Evolutionary conservation across 73 alveolate species (phyloP).

Genomic region (Paramecium primaurelia): DNA sequence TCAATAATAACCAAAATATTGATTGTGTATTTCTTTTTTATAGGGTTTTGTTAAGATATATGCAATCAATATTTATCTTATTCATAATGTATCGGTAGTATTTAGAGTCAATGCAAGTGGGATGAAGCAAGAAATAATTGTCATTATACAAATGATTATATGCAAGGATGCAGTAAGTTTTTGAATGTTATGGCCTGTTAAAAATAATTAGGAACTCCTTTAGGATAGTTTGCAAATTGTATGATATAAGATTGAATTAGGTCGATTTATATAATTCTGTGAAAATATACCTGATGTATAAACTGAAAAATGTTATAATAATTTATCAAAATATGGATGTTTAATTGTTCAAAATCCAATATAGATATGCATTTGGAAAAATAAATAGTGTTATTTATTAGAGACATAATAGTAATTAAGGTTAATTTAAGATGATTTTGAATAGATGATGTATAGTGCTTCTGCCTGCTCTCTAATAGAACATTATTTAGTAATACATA

Average conservation of each 20-base stretch:
- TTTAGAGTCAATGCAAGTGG: neutral
- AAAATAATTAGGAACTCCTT: neutral
- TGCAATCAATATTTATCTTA: neutral
- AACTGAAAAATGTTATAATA: neutral
- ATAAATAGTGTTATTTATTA: neutral
- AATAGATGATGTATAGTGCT: neutral
- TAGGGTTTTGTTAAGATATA: neutral
- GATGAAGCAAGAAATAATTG: neutral
- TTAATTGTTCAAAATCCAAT: neutral
- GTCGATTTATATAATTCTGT: neutral
- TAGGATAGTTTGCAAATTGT: neutral
- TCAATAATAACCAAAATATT: neutral
- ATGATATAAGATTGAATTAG: neutral
- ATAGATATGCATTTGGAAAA: neutral
- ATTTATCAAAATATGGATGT: conserved; percentile 37
- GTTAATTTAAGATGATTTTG: neutral
- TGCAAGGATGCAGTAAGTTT: neutral
- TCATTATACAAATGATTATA: neutral
- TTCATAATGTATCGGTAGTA: neutral
- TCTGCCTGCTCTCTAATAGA: conserved; percentile 8
- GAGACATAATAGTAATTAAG: neutral
- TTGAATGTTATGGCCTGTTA: neutral
- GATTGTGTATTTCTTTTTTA: neutral
- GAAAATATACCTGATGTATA: neutral
- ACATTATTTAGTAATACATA: neutral